These are phyloP conservation scores for Pythium biforme DNA, from an alignment of 352 stramenopile genomes.

Conservation along the genomic window DNA sequence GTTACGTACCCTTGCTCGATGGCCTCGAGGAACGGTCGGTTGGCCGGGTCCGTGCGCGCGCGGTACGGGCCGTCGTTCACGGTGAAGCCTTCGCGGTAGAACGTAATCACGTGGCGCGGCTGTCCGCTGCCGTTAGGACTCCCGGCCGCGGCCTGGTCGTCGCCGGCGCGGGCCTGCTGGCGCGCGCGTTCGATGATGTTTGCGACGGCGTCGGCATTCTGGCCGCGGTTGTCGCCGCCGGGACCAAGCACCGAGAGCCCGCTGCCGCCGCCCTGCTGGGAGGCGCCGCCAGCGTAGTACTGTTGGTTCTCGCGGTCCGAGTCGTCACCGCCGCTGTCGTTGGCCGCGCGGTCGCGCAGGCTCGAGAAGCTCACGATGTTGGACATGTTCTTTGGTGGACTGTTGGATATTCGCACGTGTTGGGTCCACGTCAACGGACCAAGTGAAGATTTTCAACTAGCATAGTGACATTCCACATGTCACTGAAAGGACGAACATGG, in stretches of 20 bases:
- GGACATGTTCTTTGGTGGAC: conserved; percentile 38
- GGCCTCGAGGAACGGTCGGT: conserved; percentile 79
- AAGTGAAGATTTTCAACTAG: background rate
- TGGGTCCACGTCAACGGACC: background rate
- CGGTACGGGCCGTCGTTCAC: conserved; percentile 81
- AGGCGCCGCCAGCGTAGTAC: conserved; percentile 72
- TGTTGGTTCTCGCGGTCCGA: conserved; percentile 44
- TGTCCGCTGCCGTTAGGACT: conserved; percentile 11
- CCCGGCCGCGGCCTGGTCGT: conserved; percentile 22
- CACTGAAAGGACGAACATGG: background rate
- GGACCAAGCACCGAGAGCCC: conserved; percentile 73
- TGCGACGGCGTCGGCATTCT: conserved; percentile 53
- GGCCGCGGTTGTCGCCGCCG: conserved; percentile 27
- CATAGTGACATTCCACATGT: conserved; percentile 12
- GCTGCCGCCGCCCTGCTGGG: conserved; percentile 67
- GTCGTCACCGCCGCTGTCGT: conserved; percentile 32
- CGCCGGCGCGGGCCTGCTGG: conserved; percentile 48
- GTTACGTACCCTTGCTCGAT: conserved; percentile 56
- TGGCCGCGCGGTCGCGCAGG: conserved; percentile 42
- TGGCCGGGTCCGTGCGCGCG: conserved; percentile 58
- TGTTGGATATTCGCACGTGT: background rate
- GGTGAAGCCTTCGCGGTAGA: conserved; percentile 85
- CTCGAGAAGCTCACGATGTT: conserved; percentile 85
- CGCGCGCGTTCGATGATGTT: conserved; percentile 86
- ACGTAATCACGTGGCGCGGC: conserved; percentile 73